Conservation (phyloP, 768 basidiomycete genomes). For the Boletus barrowsii region DNA sequence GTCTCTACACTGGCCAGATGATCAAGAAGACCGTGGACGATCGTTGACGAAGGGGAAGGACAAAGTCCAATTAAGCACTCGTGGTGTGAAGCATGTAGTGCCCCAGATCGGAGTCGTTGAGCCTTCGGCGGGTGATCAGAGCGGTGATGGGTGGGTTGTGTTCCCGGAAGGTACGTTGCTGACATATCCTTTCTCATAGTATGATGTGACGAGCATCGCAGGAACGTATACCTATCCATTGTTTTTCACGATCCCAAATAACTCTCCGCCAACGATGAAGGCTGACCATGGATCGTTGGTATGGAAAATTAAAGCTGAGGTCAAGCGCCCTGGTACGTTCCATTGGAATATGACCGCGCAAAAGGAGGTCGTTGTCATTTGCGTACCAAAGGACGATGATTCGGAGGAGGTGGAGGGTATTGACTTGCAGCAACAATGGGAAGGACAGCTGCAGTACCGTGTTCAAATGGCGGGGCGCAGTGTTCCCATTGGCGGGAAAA, state of each 20-base stretch:
- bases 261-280: conserved; percentile 72
- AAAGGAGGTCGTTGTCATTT: conserved; percentile 73
- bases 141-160: conserved; percentile 70
- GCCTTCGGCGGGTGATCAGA: conserved; percentile 28
- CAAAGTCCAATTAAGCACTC: conserved; percentile 15
- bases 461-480: conserved; percentile 71
- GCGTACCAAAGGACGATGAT: conserved; percentile 50
- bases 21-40: conserved; percentile 30
- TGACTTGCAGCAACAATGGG: conserved; percentile 88
- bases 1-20: conserved; percentile 1
- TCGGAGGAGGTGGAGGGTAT: conserved; percentile 72
- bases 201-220: conserved; percentile 51
- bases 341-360: conserved; percentile 64
- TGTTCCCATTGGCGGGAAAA: conserved; percentile 77
- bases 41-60: conserved; percentile 27
- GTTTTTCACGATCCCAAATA: conserved; percentile 79
- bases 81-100: conserved; percentile 3
- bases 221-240: conserved; percentile 95
- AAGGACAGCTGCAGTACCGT: conserved; percentile 79
- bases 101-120: conserved; percentile 35
- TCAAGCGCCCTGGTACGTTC: conserved; percentile 79
- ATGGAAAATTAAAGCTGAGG: conserved; percentile 80
- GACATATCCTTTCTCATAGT: conserved; percentile 11
- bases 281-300: conserved; percentile 72
- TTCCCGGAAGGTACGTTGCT: conserved; percentile 69